Evolutionary conservation across 2,329 filamentous ascomycete genomes (phyloP).

Genomic region (Penicillium sp.): DNA sequence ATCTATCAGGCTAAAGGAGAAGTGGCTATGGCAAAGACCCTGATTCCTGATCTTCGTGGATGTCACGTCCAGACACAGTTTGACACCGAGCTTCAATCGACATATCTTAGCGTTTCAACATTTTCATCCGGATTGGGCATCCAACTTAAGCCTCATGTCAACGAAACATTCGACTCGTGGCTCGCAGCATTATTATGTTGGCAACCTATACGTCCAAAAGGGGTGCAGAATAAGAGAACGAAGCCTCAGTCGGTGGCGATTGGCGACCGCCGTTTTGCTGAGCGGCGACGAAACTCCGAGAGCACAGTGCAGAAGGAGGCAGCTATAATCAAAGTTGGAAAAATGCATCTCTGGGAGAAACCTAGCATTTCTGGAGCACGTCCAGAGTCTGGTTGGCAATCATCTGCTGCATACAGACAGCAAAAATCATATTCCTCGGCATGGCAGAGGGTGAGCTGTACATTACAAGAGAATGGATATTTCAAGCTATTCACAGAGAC

Average conservation of each 20-base stretch:
- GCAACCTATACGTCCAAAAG: conserved; percentile 50
- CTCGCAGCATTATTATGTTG: conserved; percentile 50
- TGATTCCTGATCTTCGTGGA: conserved; percentile 48
- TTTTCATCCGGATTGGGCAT: conserved; percentile 46
- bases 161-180: conserved; percentile 51
- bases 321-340: conserved; percentile 91
- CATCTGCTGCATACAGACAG: conserved; percentile 50
- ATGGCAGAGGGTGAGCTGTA: conserved; percentile 89
- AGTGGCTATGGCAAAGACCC: conserved; percentile 43
- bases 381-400: conserved; percentile 36
- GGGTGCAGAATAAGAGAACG: conserved; percentile 48
- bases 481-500: conserved; percentile 86
- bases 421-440: conserved; percentile 57
- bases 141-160: conserved; percentile 47
- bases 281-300: conserved; percentile 45
- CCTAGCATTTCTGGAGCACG: conserved; percentile 45
- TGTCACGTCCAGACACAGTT: conserved; percentile 48
- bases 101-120: conserved; percentile 47
- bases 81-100: conserved; percentile 42
- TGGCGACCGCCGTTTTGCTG: conserved; percentile 38
- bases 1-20: conserved; percentile 51
- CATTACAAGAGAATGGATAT: conserved; percentile 89
- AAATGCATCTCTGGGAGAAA: conserved; percentile 87
- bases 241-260: conserved; percentile 46
- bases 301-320: conserved; percentile 60